A percentile compares a stretch with the other conserved stretches of the same genome.
Evolutionary conservation across 108 stramenopile species (phyloP).

Genomic region (Skeletonema costatum): DNA sequence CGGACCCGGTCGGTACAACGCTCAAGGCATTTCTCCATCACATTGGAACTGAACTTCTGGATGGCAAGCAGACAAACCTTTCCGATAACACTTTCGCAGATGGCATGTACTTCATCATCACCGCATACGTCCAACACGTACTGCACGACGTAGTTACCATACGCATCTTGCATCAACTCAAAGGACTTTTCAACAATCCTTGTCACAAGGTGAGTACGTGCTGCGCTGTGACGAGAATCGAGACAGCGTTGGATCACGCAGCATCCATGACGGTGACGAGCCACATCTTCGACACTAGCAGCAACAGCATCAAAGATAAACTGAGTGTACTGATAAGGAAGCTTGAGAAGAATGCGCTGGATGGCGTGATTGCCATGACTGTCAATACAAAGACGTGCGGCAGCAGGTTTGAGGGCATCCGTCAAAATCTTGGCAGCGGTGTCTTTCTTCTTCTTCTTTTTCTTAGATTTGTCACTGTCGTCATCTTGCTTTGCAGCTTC

Average conservation of each 20-base stretch:
- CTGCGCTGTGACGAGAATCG: constrained; percentile 87
- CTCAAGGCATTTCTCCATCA: constrained; percentile 98
- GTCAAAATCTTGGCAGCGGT: constrained; percentile 86
- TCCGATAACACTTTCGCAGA: constrained; percentile 89
- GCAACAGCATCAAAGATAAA: constrained; percentile 96
- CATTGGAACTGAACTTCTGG: constrained; percentile 97
- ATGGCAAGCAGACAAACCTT: constrained; percentile 90
- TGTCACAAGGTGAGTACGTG: constrained; percentile 84
- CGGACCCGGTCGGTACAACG: constrained; percentile 89
- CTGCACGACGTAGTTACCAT: constrained; percentile 95
- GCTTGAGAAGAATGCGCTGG: constrained; percentile 89
- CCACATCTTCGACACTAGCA: constrained; percentile 89
- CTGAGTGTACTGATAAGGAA: constrained; percentile 84
- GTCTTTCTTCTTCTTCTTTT: constrained; percentile 47
- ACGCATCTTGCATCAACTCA: constrained; percentile 97
- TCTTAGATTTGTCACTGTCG: constrained; percentile 17
- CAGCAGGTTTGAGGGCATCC: constrained; percentile 80
- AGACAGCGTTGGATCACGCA: constrained; percentile 98
- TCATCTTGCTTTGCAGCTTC: constrained; percentile 7
- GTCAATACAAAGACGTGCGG: constrained; percentile 95
- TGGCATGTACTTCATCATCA: constrained; percentile 90
- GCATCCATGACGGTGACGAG: constrained; percentile 97
- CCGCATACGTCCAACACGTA: constrained; percentile 92
- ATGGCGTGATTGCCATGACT: constrained; percentile 98
- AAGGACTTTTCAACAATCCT: constrained; percentile 93